Conservation (phyloP, 2,329 filamentous ascomycete genomes). For the Verticillium albo-atrum region DNA sequence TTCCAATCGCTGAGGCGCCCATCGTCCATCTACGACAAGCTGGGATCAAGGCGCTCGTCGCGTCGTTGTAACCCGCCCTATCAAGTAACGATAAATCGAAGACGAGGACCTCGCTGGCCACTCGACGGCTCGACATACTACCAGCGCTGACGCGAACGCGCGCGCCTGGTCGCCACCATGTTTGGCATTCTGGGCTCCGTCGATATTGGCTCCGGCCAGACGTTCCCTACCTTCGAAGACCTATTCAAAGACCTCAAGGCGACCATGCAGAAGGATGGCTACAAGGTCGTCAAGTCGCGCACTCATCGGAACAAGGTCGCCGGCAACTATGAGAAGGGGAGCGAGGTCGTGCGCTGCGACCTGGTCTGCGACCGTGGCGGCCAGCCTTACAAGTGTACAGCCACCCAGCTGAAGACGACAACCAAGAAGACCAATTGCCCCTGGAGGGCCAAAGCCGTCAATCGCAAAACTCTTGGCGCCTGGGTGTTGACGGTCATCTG, state of each 20-base stretch:
- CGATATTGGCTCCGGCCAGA: slow-evolving; percentile 22
- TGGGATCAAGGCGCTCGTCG: neutral
- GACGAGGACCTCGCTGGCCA: neutral
- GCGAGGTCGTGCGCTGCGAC: slow-evolving; percentile 38
- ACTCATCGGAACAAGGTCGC: slow-evolving; percentile 36
- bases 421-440: slow-evolving; percentile 42
- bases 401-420: slow-evolving; percentile 39
- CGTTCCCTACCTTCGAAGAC: slow-evolving; percentile 35
- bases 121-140: neutral
- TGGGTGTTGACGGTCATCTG: slow-evolving; percentile 41
- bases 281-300: slow-evolving; percentile 40
- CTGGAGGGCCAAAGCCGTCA: slow-evolving; percentile 40
- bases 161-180: slow-evolving; percentile 20
- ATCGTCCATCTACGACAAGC: neutral
- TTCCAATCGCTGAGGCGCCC: neutral
- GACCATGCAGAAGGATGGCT: slow-evolving; percentile 38
- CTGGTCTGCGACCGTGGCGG: slow-evolving; percentile 41
- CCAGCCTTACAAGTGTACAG: slow-evolving; percentile 36
- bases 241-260: slow-evolving; percentile 34
- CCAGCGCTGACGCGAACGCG: neutral
- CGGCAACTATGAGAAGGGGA: slow-evolving; percentile 33
- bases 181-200: slow-evolving; percentile 38
- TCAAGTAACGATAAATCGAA: neutral
- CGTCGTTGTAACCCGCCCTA: neutral
- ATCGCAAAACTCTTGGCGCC: slow-evolving; percentile 36